Evolutionary conservation across 192 early-diverging fungal genomes (phyloP), one percentile per base, ranked within the genome.

Genomic region (Funneliformis geosporum): DNA sequence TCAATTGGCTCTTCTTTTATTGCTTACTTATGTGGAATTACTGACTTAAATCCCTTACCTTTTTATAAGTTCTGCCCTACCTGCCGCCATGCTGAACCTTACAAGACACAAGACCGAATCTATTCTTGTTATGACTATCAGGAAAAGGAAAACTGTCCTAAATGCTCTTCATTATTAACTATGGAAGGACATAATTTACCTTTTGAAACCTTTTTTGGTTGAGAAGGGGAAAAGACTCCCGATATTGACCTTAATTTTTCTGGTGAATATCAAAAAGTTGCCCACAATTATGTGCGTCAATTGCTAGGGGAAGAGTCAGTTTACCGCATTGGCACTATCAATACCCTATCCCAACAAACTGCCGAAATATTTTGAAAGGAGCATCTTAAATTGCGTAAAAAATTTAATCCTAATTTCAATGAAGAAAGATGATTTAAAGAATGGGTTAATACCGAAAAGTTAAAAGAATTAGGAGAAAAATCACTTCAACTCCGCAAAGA

Each of bases 221-320:
- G 66, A 40, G 33, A 68, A 68, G 66, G 66, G 4, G 66, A 68
- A 68, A 68, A 68, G 11, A 68, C 66, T 11, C 66, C 66, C 1
- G 66, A 68, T 42, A 68, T 68, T 68, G 66, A 68, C 66, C 33
- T 68, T 33, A 68, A 68, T 42, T 68, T 68, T 68, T 68, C 66
- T 1, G 66, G 66, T 4, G 66, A 68, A 68, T 68, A 68, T 18
- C 66, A 68, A 68, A 68, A 68, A 18, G 10, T 18, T 4, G 66
- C 66, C 1, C 66, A 68, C 38, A 38, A 68, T 38, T 68, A 68
- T 38, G 66, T 68, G 2, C 66, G 66, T 1, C 25, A 68, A 68
- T 33, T 68, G 1, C 21, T 68, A 40, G 66, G 66, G 39, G 66
- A 68, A 68, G 14, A 43, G 1, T 38, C n/a, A 5, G 66, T 68